These are phyloP conservation scores for Pichia scutulata DNA, from an alignment of 805 yeast species.

Conservation along the genomic window DNA sequence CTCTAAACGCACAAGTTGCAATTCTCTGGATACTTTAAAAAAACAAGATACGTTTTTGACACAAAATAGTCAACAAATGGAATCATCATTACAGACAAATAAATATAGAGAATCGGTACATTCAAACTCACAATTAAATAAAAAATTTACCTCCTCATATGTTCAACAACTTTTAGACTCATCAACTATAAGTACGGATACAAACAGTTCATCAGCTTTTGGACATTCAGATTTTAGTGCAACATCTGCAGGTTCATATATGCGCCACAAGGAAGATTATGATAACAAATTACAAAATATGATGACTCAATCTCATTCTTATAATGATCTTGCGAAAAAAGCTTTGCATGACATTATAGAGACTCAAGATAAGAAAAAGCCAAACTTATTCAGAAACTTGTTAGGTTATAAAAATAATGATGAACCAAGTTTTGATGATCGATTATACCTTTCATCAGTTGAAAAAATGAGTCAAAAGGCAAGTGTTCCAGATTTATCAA, in stretches of 20 bases:
- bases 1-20: slow-evolving; percentile 1
- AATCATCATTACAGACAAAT: background rate
- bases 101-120: background rate
- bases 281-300: slow-evolving; percentile 13
- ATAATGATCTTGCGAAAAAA: slow-evolving; percentile 12
- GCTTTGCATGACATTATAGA: slow-evolving; percentile 36
- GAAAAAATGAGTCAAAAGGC: slow-evolving; percentile 9
- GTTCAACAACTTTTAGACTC: slow-evolving; percentile 24
- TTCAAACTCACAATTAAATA: slow-evolving; percentile 5
- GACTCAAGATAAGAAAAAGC: slow-evolving; percentile 33
- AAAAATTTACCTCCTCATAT: slow-evolving; percentile 17
- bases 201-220: slow-evolving; percentile 34
- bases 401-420: slow-evolving; percentile 27
- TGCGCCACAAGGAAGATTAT: slow-evolving; percentile 48
- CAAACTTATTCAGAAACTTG: slow-evolving; percentile 39
- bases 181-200: slow-evolving; percentile 24
- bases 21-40: slow-evolving; percentile 4
- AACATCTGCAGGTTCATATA: slow-evolving; percentile 80
- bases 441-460: slow-evolving; percentile 20
- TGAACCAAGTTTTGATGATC: slow-evolving; percentile 29
- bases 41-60: slow-evolving; percentile 6
- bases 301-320: slow-evolving; percentile 12
- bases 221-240: slow-evolving; percentile 73
- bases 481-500: background rate
- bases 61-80: background rate